phyloP scores from a whole-genome alignment of 306 rosid species.

The Mimosa pudica region DNA sequence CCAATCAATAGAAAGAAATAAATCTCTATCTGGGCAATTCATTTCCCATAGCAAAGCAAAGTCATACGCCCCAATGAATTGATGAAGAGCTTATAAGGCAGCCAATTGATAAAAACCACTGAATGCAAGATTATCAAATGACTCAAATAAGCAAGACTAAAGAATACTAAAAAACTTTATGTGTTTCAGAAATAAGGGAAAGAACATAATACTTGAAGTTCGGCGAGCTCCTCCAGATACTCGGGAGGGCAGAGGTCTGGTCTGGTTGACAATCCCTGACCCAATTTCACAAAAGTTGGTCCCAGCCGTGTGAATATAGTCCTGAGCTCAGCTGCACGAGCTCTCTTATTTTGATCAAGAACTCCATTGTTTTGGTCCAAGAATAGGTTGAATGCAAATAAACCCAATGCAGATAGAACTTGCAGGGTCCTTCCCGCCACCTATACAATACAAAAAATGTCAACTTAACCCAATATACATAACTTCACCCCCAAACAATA shows the following conservation, averaged over 20 bases:
- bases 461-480: conserved; percentile 16
- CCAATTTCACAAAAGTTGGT: conserved; percentile 87
- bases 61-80: conserved; percentile 11
- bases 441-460: conserved; percentile 36
- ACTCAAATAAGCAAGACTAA: neutral
- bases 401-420: conserved; percentile 57
- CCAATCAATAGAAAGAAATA: neutral
- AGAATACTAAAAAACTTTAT: too few species aligned
- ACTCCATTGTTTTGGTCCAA: conserved; percentile 66
- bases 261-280: conserved; percentile 88
- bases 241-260: conserved; percentile 90
- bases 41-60: conserved; percentile 4
- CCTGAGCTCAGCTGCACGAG: conserved; percentile 70
- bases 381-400: conserved; percentile 68
- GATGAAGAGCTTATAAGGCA: conserved; percentile 13
- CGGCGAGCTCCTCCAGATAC: conserved; percentile 86
- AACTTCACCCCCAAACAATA: neutral
- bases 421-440: conserved; percentile 65
- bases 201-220: conserved; percentile 64
- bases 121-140: conserved; percentile 2
- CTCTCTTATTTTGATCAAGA: conserved; percentile 58
- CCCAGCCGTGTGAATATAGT: conserved; percentile 67
- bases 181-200: conserved; percentile 1
- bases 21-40: neutral
- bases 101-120: neutral